Base-by-base conservation (phyloP, 225 moss, liverwort and hornwort species). In the Sphagnum tenellum region DNA sequence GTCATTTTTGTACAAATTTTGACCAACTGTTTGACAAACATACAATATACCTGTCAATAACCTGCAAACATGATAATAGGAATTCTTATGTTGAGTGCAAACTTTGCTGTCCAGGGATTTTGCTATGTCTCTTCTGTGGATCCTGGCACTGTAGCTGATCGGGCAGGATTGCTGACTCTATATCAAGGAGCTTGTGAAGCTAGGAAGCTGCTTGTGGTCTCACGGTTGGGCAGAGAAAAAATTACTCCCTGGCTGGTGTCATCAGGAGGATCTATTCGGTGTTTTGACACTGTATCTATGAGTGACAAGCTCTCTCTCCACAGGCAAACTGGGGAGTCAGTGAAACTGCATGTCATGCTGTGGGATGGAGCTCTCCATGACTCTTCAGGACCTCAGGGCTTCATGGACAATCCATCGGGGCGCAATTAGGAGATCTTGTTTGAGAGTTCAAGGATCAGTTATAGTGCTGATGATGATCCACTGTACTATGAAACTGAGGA, bases 231-330 rank as follows among this genome's bases (percentile, higher is more conserved):
- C 66, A 82, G 85, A 58, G 79, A 81, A 66, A 86, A 86, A 72
- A 82, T 86, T 45, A 82, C 85, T 49, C 85, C 85, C 60, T 86
- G 85, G 85, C 64, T 86, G 51, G 85, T 79, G 9, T 79, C 85
- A 45, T 79, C 85, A 45, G 76, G 78, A 3, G 85, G 85, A n/a
- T 78, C 76, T 45, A 82, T 86, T 47, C 82, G 85, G 47, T 82
- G 85, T 60, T 86, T 71, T 14, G 85, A 86, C 77, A 86, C 82
- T 9, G 78, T 82, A 60, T 81, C 85, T 44, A 82, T 86, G 76
- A 78, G 72, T 9, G 78, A 81, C 55, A 86, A 86, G 78, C 85
- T 86, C 10, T 77, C 74, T 61, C 74, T 86, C 13, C 85, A 86
- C 61, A 75, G 78, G 9, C 85, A 86, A 68, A 82, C 85, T 29